These are phyloP conservation scores for Elaeis guineensis DNA, from an alignment of 176 grass and related monocot species.

Conservation along the genomic window DNA sequence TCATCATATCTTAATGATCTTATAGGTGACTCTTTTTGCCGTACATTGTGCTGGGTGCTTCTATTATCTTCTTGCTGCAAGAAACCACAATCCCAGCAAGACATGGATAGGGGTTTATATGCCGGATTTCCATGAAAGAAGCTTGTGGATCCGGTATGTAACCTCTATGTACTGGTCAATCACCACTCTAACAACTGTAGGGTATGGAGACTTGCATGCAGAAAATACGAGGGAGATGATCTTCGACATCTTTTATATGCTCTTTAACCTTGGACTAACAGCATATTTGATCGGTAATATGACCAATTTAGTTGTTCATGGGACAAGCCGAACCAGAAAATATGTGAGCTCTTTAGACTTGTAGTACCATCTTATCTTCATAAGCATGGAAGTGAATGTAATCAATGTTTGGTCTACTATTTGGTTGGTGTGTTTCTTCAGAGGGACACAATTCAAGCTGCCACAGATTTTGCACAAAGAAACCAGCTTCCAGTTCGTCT, in stretches of 20 bases:
- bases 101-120: constrained; percentile 89
- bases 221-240: constrained; percentile 88
- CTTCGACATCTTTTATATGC: constrained; percentile 90
- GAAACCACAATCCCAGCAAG: constrained; percentile 38
- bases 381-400: not conserved
- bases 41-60: constrained; percentile 92
- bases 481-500: constrained; percentile 69
- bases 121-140: constrained; percentile 63
- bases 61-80: constrained; percentile 90
- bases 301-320: constrained; percentile 97
- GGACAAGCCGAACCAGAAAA: constrained; percentile 84
- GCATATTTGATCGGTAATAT: constrained; percentile 99
- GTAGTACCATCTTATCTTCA: constrained; percentile 1
- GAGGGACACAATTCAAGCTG: constrained; percentile 98
- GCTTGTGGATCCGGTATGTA: constrained; percentile 69
- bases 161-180: constrained; percentile 98
- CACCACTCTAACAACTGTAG: constrained; percentile 91
- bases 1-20: not conserved
- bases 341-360: constrained; percentile 55
- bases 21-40: constrained; percentile 91
- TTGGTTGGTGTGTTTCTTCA: constrained; percentile 24
- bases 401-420: not conserved
- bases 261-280: constrained; percentile 95
- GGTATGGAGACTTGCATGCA: constrained; percentile 92
- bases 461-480: constrained; percentile 80